Percentiles rank a stretch among this genome's conserved stretches.
Evolutionary conservation across 352 stramenopile genomes (phyloP).

Genomic region (Bremia lactucae): DNA sequence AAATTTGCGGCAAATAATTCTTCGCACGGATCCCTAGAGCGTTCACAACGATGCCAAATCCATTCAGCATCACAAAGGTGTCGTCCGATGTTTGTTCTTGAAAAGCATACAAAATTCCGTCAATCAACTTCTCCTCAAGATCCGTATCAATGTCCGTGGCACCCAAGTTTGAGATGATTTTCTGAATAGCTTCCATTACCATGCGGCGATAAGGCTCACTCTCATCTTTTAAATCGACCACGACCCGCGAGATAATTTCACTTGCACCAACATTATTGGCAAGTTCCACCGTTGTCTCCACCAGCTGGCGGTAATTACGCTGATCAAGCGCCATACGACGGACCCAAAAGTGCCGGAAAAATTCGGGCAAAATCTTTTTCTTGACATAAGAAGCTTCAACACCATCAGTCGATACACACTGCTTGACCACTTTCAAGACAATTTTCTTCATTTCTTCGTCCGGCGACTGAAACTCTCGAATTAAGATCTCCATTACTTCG

Average conservation of each 20-base stretch:
- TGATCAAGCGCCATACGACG: conserved; percentile 95
- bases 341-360: conserved; percentile 99
- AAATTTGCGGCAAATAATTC: conserved; percentile 98
- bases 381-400: conserved; percentile 97
- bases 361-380: conserved; percentile 96
- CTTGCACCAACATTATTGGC: conserved; percentile 98
- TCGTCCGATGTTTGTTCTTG: conserved; percentile 95
- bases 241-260: conserved; percentile 96
- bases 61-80: conserved; percentile 93
- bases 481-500: conserved; percentile 98
- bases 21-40: conserved; percentile 94
- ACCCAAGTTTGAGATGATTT: conserved; percentile 96
- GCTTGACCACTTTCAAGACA: conserved; percentile 93
- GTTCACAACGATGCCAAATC: conserved; percentile 97
- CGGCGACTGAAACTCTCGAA: conserved; percentile 96
- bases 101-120: conserved; percentile 99
- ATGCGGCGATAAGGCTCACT: conserved; percentile 97
- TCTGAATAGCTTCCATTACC: conserved; percentile 98
- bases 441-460: conserved; percentile 99
- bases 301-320: conserved; percentile 96
- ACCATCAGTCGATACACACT: conserved; percentile 97
- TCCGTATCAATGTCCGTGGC: conserved; percentile 93
- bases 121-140: conserved; percentile 98
- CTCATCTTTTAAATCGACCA: conserved; percentile 99
- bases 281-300: conserved; percentile 97